These are phyloP conservation scores for Talaromyces sp. DNA, from an alignment of 2,329 filamentous ascomycete species.

Conservation along the genomic window DNA sequence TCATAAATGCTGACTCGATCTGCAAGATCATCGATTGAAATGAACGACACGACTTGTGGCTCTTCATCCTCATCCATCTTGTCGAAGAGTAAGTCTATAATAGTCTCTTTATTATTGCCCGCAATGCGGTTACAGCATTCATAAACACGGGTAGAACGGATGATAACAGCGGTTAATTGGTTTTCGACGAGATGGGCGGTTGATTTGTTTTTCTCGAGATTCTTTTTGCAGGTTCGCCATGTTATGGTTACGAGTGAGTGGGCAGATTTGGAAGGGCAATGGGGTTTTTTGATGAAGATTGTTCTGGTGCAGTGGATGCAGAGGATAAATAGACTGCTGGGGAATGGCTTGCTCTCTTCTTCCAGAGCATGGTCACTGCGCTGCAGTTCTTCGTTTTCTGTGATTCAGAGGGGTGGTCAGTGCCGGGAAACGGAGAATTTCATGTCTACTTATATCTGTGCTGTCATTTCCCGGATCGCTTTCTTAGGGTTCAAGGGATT, in stretches of 20 bases:
- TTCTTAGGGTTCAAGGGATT: not conserved
- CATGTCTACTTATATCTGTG: not conserved
- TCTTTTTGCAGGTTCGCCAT: not conserved
- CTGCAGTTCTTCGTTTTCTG: not conserved
- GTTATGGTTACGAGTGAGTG: not conserved
- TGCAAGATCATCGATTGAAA: not conserved
- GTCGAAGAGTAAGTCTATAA: not conserved
- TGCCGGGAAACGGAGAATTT: not conserved
- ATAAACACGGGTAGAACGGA: not conserved
- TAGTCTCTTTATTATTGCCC: not conserved
- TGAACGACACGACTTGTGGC: not conserved
- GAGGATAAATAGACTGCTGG: not conserved
- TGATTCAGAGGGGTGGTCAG: not conserved
- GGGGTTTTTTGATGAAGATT: not conserved
- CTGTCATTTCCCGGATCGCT: not conserved
- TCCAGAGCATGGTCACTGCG: no score
- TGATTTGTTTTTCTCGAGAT: not conserved
- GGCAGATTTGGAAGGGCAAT: not conserved
- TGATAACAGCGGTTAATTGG: not conserved
- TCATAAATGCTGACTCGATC: not conserved
- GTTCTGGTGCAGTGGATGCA: not conserved
- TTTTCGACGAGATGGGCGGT: not conserved
- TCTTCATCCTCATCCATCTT: not conserved
- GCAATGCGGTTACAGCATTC: not conserved
- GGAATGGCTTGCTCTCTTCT: not conserved